Evolutionary conservation across 1,284 basidiomycete genomes (phyloP).

Genomic region (Flammula alnicola): DNA sequence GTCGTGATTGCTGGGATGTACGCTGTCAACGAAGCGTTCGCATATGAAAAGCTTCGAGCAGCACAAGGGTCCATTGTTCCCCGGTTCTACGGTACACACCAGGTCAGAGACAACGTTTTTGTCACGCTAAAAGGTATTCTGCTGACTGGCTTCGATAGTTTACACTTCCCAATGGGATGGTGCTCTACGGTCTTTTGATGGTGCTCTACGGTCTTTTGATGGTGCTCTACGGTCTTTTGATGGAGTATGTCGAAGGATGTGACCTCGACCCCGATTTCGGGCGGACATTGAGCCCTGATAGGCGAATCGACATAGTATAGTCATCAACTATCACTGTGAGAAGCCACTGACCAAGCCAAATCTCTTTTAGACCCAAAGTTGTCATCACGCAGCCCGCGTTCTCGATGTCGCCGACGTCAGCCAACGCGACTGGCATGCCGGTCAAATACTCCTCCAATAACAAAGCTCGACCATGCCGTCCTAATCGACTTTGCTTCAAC

Average conservation of each 20-base stretch:
- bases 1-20: conserved; percentile 15
- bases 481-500: conserved; percentile 25
- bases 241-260: not conserved
- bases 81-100: conserved; percentile 31
- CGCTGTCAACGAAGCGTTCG: conserved; percentile 22
- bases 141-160: too few relatives aligned
- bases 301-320: not conserved
- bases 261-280: not conserved
- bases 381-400: conserved; percentile 39
- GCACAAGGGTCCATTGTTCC: conserved; percentile 28
- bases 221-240: not conserved
- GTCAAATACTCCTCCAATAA: conserved; percentile 21
- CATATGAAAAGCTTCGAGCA: conserved; percentile 27
- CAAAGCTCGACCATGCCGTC: conserved; percentile 23
- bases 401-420: conserved; percentile 33
- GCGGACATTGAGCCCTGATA: not conserved
- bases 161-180: not conserved
- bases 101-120: too few relatives aligned
- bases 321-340: too few relatives aligned
- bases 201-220: too few relatives aligned
- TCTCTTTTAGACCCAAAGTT: conserved; percentile 40
- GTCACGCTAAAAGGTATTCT: too few relatives aligned
- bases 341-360: not conserved
- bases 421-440: conserved; percentile 24
- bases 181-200: too few relatives aligned